Evolutionary conservation across 371 early-diverging fungal species (phyloP), one percentile per base, ranked within the genome.

Genomic region (Mortierella sp.): DNA sequence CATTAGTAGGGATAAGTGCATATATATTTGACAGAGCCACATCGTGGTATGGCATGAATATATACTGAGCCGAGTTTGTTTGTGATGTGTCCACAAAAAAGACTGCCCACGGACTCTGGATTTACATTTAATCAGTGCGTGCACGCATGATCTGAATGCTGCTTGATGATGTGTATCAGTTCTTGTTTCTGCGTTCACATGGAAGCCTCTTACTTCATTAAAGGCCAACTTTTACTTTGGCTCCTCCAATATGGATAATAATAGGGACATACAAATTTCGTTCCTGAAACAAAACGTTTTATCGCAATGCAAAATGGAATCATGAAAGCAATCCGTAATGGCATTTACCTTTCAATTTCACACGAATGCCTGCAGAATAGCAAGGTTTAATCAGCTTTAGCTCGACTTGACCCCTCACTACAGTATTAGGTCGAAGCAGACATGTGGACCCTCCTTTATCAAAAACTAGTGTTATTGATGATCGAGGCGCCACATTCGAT

Each of bases 361-460:
- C 67, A 10, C 82, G 76, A 65, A 81, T 76, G 66, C 82, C 82
- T 0, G 73, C 24, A 13, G 82, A 61, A 59, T 81, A 72, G 61
- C 82, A 81, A 1, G 82, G 63, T 28, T 76, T 81, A 83, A 83
- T 72, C 77, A 85, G 50, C 57, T 74, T 45, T 68, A 83, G 50
- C 58, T 76, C 69, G 71, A 78, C 55, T 69, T 72, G 60, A 66
- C 80, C 58, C 50, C 83, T 47, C 64, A 86, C 72, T 57, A 83
- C 47, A 70, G 81, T 43, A 77, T 91, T 58, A 89, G 94, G 74
- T 84, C 90, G 62, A 88, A 95, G 74, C 91, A 95, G 64, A 92
- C 94, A 41, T 89, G 94, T 93, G 85, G 90, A 33, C 84, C 71
- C 64, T 87, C 90, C 83, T 84, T 92, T 65, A 66, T 86, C 69